These are phyloP conservation scores for Diaporthe vexans DNA, from an alignment of 2,329 filamentous ascomycete species.

Conservation along the genomic window DNA sequence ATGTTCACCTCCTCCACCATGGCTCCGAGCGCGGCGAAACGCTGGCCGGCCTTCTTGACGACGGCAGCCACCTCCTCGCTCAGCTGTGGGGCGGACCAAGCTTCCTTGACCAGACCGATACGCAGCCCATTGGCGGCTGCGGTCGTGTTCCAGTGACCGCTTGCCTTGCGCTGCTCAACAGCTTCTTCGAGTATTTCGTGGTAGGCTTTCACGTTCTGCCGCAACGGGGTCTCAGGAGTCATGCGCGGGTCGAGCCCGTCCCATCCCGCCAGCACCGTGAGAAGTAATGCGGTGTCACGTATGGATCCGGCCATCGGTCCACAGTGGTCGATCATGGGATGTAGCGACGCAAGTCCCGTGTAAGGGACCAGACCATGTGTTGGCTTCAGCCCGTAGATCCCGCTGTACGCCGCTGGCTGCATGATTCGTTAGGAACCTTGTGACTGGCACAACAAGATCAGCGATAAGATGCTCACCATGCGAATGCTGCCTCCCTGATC, in stretches of 20 bases:
- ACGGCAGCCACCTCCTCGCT: conserved; percentile 53
- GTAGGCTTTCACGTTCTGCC: conserved; percentile 51
- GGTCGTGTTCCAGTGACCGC: conserved; percentile 45
- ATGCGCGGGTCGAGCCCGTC: conserved; percentile 63
- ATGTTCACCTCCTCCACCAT: conserved; percentile 60
- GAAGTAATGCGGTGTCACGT: conserved; percentile 57
- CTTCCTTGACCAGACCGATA: conserved; percentile 62
- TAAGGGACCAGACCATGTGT: conserved; percentile 65
- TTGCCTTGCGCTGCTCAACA: conserved; percentile 43
- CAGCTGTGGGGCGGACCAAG: conserved; percentile 55
- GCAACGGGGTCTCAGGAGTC: conserved; percentile 55
- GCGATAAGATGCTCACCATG: conserved; percentile 42
- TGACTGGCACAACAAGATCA: neutral
- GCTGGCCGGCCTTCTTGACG: conserved; percentile 54
- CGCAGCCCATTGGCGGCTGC: conserved; percentile 55
- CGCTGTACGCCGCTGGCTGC: conserved; percentile 54
- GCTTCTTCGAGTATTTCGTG: conserved; percentile 46
- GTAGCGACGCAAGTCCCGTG: conserved; percentile 58
- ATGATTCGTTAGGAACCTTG: neutral
- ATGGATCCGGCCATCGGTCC: conserved; percentile 60
- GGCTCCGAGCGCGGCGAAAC: conserved; percentile 58
- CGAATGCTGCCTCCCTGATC: conserved; percentile 57
- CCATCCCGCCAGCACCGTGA: conserved; percentile 59
- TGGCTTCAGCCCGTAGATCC: conserved; percentile 61
- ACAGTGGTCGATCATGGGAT: conserved; percentile 59